Base-by-base conservation (phyloP, 495 filamentous ascomycete genomes). In the Amniculicola lignicola region DNA sequence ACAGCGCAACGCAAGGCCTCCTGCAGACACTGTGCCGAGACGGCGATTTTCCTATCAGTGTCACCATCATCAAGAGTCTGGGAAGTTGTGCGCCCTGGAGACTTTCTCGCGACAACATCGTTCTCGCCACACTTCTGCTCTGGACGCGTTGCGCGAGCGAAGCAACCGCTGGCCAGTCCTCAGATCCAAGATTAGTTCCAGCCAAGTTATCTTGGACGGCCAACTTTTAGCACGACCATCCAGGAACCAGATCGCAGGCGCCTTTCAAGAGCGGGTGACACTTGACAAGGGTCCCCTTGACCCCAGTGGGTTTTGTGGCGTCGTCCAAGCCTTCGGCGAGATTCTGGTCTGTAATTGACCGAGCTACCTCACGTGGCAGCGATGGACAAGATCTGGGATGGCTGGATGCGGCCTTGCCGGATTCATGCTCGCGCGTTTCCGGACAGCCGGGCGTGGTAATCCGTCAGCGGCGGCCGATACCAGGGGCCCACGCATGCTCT, bases 381-480 rank as follows among this genome's bases (percentile, higher is more conserved):
- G 27, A 42, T 21, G 29, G 27, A 29, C 44, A 25, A 44, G 40
- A 46, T 40, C 29, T 21, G 35, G 33, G 23, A 42, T 36, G n/a
- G 42, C 11, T 48, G 25, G 15, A 1, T 40, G 31, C 4, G 16
- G 24, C 18, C 21, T 47, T n/a, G n/a, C n/a, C n/a, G n/a, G 41
- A 28, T 24, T 44, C 43, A 40, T 25, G 29, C 29, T 14, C 4
- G n/a, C 24, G 41, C 42, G 42, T 23, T 43, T 23, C 46, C 54
- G 54, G 47, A 36, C 4, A 51, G 22, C 54, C 54, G 54, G 54
- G 54, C 51, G 51, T 58, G 47, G 53, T 35, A 49, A 40, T 24
- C 44, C 42, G 44, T 29, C 11, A 2, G 27, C 37, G 19, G 11
- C 27, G 28, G 19, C 28, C 25, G 23, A 9, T 11, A 10, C 15